Percentiles rank a stretch among this genome's conserved stretches.
These are phyloP conservation scores for Hypsizygus marmoreus DNA, from an alignment of 768 basidiomycete genomes.

Conservation along the genomic window DNA sequence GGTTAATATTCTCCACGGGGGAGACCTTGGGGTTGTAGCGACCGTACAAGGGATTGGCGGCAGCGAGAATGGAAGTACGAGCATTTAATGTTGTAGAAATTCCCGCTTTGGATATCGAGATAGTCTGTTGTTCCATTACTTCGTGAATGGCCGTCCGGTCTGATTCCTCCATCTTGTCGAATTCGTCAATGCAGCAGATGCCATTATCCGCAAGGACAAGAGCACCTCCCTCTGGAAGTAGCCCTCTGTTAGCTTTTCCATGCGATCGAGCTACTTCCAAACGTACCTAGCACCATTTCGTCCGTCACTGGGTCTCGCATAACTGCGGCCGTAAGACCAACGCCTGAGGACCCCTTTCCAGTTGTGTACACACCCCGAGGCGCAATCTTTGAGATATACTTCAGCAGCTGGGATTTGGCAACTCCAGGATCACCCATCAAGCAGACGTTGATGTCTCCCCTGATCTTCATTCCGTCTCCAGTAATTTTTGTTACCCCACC, in stretches of 20 bases:
- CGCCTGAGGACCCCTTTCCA: constrained; percentile 97
- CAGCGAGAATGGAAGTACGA: constrained; percentile 95
- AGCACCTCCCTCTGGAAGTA: constrained; percentile 90
- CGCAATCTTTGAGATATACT: constrained; percentile 98
- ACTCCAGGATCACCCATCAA: constrained; percentile 99
- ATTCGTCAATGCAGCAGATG: constrained; percentile 99
- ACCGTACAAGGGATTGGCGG: constrained; percentile 96
- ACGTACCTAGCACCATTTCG: constrained; percentile 96
- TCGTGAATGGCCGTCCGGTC: constrained; percentile 99
- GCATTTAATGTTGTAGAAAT: constrained; percentile 99
- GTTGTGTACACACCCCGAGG: constrained; percentile 98
- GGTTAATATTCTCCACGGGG: constrained; percentile 98
- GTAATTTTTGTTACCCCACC: constrained; percentile 96
- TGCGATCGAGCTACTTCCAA: not conserved
- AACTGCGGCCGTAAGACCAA: constrained; percentile 97
- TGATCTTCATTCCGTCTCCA: constrained; percentile 98
- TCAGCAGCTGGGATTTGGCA: constrained; percentile 94
- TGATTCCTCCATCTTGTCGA: constrained; percentile 99
- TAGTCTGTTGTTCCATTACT: constrained; percentile 99
- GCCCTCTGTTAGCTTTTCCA: constrained; percentile 1
- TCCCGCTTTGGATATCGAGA: constrained; percentile 98
- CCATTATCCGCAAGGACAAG: constrained; percentile 98
- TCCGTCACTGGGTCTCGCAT: constrained; percentile 99
- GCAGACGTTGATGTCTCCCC: constrained; percentile 96
- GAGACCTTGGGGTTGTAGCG: constrained; percentile 98